Base-by-base conservation (phyloP, 2,329 filamentous ascomycete species). In the Claviceps lovelessii region DNA sequence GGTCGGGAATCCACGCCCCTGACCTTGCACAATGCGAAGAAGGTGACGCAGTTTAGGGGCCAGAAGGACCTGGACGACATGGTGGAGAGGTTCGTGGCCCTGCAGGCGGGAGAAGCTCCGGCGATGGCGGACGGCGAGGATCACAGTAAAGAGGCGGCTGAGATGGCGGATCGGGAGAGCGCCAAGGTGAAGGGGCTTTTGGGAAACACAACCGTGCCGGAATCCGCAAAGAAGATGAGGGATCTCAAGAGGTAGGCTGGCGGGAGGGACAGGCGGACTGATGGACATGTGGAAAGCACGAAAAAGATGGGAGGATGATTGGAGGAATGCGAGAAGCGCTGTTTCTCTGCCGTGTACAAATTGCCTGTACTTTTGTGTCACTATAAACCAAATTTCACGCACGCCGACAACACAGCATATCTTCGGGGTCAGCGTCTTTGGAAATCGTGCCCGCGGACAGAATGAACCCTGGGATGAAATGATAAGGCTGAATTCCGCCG, bases 41-140 rank as follows among this genome's bases (percentile, higher is more conserved):
- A 97, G 72, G 88, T 94, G 54, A 93, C 88, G 56, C 95, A 81
- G 72, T 79, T 90, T 58, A 72, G 79, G 58, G 89, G 88, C 41
- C 73, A 85, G 62, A 70, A 76, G 55, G 80, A 79, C 33, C 78
- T 97, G 60, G 84, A 93, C 63, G 65, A 73, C 13, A 78, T 85
- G 77, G 80, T 85, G 7, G 62, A 71, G 59, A 65, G 62, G 51
- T 72, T 73, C 56, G 63, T 70, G 62, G 47, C 56, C 7, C 55
- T 70, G 45, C 56, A n/a, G 13, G 45, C 29, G 13, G 45, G 13
- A 47, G 23, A 47, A 17, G 28, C 15, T 8, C 5, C 59, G 47
- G 58, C 58, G 10, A 55, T 52, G 13, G 57, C 59, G 17, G 55
- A 54, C 33, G 58, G 49, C 45, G 54, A 53, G 41, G 48, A 9